Conservation (phyloP, 805 yeast genomes). For the Teunomyces kruisii region DNA sequence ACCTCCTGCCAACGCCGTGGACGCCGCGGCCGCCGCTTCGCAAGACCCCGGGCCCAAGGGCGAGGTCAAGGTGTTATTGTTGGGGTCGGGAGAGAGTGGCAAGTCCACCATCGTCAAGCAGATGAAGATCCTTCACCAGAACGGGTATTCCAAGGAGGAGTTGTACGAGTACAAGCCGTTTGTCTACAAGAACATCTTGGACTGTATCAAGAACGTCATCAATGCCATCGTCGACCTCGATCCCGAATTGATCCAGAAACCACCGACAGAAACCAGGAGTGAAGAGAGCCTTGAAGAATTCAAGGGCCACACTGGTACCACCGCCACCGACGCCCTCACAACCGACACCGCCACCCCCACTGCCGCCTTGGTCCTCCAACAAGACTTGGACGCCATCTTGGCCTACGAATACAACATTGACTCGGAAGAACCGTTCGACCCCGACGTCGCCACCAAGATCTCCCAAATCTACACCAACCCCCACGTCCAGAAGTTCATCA, state of each 20-base stretch:
- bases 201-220: slow-evolving; percentile 69
- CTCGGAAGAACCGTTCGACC: slow-evolving; percentile 53
- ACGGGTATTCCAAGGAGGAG: slow-evolving; percentile 72
- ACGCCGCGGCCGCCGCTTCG: neutral
- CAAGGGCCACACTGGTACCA: slow-evolving; percentile 11
- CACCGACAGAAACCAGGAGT: slow-evolving; percentile 1
- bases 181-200: slow-evolving; percentile 74
- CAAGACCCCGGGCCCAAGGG: neutral
- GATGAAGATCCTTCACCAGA: slow-evolving; percentile 74
- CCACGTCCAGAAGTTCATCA: slow-evolving; percentile 56
- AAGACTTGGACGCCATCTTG: slow-evolving; percentile 45
- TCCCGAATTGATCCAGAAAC: slow-evolving; percentile 32
- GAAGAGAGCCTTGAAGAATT: slow-evolving; percentile 13
- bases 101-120: slow-evolving; percentile 80
- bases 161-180: slow-evolving; percentile 72
- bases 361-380: slow-evolving; percentile 8
- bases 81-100: slow-evolving; percentile 89
- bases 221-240: slow-evolving; percentile 61
- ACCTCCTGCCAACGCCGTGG: slow-evolving; percentile 1
- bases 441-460: slow-evolving; percentile 48
- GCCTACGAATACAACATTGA: slow-evolving; percentile 53
- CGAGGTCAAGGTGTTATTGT: slow-evolving; percentile 69
- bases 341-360: neutral
- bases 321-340: neutral
- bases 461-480: slow-evolving; percentile 54